These are phyloP conservation scores for Solanum arcanum DNA, from an alignment of 257 asterid species.

Conservation along the genomic window DNA sequence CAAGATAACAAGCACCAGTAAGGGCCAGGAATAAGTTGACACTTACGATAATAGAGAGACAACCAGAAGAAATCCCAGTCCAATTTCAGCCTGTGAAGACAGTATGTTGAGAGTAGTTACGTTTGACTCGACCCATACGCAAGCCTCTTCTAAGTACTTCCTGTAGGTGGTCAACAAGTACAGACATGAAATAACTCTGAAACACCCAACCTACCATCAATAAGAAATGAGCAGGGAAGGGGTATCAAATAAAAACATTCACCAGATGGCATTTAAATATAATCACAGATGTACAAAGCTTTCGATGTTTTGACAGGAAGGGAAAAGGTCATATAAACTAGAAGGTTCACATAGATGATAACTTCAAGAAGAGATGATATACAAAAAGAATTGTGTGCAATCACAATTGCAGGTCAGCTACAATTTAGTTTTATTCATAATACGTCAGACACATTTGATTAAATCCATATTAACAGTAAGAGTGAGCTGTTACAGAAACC, in stretches of 20 bases:
- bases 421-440: background rate
- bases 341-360: background rate
- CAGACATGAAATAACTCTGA: slow-evolving; percentile 6
- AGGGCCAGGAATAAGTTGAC: background rate
- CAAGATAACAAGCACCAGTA: background rate
- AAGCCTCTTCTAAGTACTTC: slow-evolving; percentile 82
- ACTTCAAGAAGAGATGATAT: background rate
- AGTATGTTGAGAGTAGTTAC: slow-evolving; percentile 63
- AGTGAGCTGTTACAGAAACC: background rate
- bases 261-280: background rate
- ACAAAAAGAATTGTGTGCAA: background rate
- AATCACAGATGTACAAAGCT: background rate
- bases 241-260: background rate
- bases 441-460: background rate
- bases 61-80: background rate
- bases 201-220: background rate
- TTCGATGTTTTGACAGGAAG: background rate
- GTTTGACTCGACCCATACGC: slow-evolving; percentile 98
- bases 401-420: background rate
- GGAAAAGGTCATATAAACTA: background rate
- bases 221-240: background rate
- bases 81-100: slow-evolving; percentile 83
- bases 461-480: background rate
- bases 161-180: slow-evolving; percentile 28
- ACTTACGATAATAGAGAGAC: background rate